Base-by-base conservation (phyloP, 1,139 yeast genomes). In the Geotrichum siamense region DNA sequence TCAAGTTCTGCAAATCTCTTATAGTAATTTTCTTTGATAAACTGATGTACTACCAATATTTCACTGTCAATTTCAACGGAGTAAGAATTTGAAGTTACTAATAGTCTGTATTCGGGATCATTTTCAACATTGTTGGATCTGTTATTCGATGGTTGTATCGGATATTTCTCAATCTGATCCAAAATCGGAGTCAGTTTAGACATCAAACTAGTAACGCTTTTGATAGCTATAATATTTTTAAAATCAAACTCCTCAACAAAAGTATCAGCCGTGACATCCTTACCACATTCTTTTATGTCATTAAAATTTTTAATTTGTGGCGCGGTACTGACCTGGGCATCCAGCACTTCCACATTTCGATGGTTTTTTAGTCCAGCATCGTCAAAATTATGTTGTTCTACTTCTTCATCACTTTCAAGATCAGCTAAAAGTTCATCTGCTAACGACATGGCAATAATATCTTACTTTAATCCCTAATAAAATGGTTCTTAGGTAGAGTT, bases 1-100 rank as follows among this genome's bases (percentile, higher is more conserved):
- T 75, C 82, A 44, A 87, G 66, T 55, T 86, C 96, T 0, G 84
- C 79, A 62, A 85, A 86, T 16, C 82, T 75, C 5, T 71, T 69
- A 13, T 70, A 65, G 55, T 85, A 87, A 32, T 71, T 69, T 5
- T 70, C 58, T 44, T 71, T 75, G 35, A 82, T 64, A 49, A 75
- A 75, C 13, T 69, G 62, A 51, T 77, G 75, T 10, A 81, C 60
- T 6, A 68, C 54, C 0, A 63, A 55, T 5, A 81, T 75, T 50
- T 83, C 93, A 31, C 68, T 68, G 41, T 72, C 70, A 8, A 84
- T 72, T 16, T 78, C 72, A 8, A 72, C 70, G 0, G 81, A 68
- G 21, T 78, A 57, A 39, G 72, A 76, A 59, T 82, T 84, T 6
- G 82, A 72, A 13, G 66, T 63, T 3, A 74, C 66, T 6, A 83